These are phyloP conservation scores for Eucalyptus albens DNA, from an alignment of 345 rosid species.

Conservation along the genomic window DNA sequence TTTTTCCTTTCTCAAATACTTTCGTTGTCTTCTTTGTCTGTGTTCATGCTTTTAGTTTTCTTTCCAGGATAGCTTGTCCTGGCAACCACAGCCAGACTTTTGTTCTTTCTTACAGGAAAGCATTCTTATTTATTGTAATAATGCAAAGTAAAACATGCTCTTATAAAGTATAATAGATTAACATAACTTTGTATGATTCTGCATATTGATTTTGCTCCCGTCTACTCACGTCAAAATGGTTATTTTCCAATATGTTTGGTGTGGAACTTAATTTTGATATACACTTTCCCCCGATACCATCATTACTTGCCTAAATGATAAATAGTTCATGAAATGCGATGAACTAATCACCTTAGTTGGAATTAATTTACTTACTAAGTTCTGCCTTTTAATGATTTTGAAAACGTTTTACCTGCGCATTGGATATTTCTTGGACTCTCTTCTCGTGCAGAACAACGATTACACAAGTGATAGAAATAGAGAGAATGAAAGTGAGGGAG, in stretches of 20 bases:
- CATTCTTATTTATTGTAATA: neutral
- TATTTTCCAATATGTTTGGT: neutral
- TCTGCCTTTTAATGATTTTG: neutral
- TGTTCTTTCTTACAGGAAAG: neutral
- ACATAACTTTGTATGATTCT: neutral
- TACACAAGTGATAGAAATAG: neutral
- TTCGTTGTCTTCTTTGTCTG: neutral
- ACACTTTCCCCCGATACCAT: neutral
- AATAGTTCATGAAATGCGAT: neutral
- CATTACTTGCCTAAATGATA: neutral
- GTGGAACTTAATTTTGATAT: neutral
- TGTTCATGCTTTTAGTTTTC: neutral
- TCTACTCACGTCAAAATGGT: neutral
- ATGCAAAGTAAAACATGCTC: neutral
- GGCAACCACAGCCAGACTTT: neutral
- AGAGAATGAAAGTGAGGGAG: neutral
- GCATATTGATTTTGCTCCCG: neutral
- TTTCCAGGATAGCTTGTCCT: neutral
- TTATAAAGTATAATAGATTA: neutral
- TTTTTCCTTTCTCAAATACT: neutral
- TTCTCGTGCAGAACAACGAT: neutral
- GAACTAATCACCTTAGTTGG: neutral
- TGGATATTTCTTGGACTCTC: neutral
- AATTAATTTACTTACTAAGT: neutral
- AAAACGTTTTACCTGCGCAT: neutral